Evolutionary conservation across 768 basidiomycete genomes (phyloP).

Genomic region (Serpula lacrymans): DNA sequence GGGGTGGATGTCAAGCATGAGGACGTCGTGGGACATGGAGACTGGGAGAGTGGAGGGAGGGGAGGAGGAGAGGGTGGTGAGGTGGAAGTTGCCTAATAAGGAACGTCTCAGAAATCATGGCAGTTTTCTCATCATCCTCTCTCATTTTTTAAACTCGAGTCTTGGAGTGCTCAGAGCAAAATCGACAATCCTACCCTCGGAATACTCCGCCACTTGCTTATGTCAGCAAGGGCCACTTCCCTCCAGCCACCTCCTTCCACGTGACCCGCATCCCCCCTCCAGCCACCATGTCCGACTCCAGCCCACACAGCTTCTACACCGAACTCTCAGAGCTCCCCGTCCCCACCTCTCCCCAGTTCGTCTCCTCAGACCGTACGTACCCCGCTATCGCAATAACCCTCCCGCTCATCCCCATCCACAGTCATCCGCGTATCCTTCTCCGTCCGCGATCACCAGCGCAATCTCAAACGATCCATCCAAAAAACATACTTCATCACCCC

Average conservation of each 20-base stretch:
- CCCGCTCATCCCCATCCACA: conserved; percentile 12
- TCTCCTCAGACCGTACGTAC: conserved; percentile 1
- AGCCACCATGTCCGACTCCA: conserved; percentile 17
- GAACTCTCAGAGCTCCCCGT: conserved; percentile 39
- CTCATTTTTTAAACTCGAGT: conserved; percentile 21
- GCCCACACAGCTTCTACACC: conserved; percentile 25
- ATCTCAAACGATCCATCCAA: conserved; percentile 41
- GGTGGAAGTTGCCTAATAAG: conserved; percentile 34
- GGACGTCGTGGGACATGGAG: conserved; percentile 13
- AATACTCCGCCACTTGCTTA: no score
- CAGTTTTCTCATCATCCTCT: conserved; percentile 25
- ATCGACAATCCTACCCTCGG: no score
- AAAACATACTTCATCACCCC: conserved; percentile 34
- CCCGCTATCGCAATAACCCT: conserved; percentile 13
- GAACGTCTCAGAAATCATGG: conserved; percentile 28
- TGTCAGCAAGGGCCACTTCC: no score
- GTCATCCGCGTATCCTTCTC: conserved; percentile 45
- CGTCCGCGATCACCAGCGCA: conserved; percentile 48
- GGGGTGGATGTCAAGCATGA: no score
- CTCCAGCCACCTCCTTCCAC: background rate
- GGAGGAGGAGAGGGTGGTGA: conserved; percentile 25
- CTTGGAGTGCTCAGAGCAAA: conserved; percentile 16
- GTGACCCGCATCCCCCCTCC: background rate
- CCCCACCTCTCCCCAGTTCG: conserved; percentile 34
- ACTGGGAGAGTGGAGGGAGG: conserved; percentile 16